These are phyloP conservation scores for Kickxella alabastrina DNA, from an alignment of 192 early-diverging fungal species.

Conservation along the genomic window DNA sequence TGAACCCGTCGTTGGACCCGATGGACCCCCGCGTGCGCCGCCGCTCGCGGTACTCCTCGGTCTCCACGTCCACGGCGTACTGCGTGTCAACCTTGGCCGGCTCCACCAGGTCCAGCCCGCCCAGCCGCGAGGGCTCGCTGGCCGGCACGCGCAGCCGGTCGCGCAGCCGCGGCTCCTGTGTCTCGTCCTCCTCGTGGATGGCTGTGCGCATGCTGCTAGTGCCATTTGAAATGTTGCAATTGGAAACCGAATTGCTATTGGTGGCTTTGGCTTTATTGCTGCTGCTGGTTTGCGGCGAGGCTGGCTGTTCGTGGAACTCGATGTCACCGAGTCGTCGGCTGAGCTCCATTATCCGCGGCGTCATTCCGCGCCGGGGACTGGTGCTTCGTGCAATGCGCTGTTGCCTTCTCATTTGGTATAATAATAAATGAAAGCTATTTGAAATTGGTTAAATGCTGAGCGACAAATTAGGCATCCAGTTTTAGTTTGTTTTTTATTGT, in stretches of 20 bases:
- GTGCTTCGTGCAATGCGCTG: too few relatives aligned
- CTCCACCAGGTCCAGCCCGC: constrained; percentile 46
- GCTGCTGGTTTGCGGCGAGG: background rate
- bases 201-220: background rate
- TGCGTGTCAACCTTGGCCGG: constrained; percentile 39
- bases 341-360: constrained; percentile 46
- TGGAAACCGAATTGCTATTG: too few relatives aligned
- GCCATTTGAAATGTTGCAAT: background rate
- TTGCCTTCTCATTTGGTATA: too few relatives aligned
- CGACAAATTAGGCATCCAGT: too few relatives aligned
- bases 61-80: constrained; percentile 37
- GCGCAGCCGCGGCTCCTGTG: constrained; percentile 26
- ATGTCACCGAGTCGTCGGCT: constrained; percentile 35
- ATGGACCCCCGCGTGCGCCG: constrained; percentile 27
- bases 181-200: too few relatives aligned
- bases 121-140: constrained; percentile 36
- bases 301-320: constrained; percentile 11
- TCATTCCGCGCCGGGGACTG: constrained; percentile 39
- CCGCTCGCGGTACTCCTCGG: constrained; percentile 32
- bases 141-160: constrained; percentile 23
- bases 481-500: too few relatives aligned
- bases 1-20: constrained; percentile 22
- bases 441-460: too few relatives aligned
- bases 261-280: background rate
- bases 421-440: too few relatives aligned